Evolutionary conservation across 257 asterid species (phyloP), one percentile per base, ranked within the genome.

Genomic region (Fraxinus cuspidata): DNA sequence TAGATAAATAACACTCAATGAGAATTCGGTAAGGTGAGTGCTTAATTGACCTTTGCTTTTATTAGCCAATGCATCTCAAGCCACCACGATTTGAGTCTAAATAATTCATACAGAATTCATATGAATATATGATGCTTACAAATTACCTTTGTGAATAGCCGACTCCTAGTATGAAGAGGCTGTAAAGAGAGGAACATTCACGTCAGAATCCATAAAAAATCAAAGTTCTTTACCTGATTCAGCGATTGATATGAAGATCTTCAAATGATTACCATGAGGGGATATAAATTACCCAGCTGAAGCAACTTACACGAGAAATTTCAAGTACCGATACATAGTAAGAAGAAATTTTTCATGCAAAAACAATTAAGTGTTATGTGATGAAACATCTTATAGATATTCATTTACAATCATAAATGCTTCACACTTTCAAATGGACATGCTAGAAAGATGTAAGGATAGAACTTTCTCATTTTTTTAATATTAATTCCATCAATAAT

Each of bases 141-240:
- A 27, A 23, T 79, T 90, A 95, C 99, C 99, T 93, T 95, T 77
- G 89, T 88, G 86, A 88, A 95, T 56, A 95, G 90, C 79, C 68
- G 90, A 78, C 89, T 95, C 93, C 98, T 85, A 65, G 91, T 84
- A 74, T 80, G 88, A 80, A 95, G 88, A 68, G 98, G 99, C 99
- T 95, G 88, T 90, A 84, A 78, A 53, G 80, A 85, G 49, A 51
- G 63, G 12, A 70, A 77, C 49, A 78, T 35, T 77, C 11, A 44
- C 27, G 75, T 77, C 74, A 81, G 73, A 73, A 75, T 60, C 47
- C 49, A 69, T 65, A 70, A 21, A 72, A 80, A 42, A 68, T 40
- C 16, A 47, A 69, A 38, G 66, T 28, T 64, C 37, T 71, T 47
- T 70, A 10, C 23, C 51, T 27, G 11, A 72, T 31, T 58, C 56